Base-by-base conservation (phyloP, 2,329 filamentous ascomycete species). In the Trichoderma cornu-damae region DNA sequence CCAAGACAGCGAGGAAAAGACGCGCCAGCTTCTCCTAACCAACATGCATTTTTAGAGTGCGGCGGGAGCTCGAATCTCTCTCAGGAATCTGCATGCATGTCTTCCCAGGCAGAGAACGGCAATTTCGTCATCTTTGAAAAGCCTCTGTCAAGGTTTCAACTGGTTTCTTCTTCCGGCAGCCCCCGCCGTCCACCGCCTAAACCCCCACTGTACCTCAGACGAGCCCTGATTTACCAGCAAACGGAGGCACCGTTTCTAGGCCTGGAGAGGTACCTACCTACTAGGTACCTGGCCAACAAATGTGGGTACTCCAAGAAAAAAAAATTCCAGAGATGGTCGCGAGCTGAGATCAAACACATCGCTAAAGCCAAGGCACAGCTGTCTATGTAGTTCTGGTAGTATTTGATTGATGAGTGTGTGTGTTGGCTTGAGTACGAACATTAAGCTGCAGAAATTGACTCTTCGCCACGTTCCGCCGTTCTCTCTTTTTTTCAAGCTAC, bases 81-180 rank as follows among this genome's bases (percentile, higher is more conserved):
- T 22, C 6, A 30, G 28, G 28, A 6, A 2, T 30, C 28, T 9
- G 9, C 6, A 9, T 30, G 5, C 14, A n/a, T 7, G 2, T 18
- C 14, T 14, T 11, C 2, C n/a, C 14, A 18, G 37, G 6, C n/a
- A 38, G n/a, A 38, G 16, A 20, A 18, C 28, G 14, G 7, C 11
- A n/a, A 42, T 52, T 52, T 38, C 51, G 51, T 54, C 51, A 54
- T 54, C 22, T 16, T n/a, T 32, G 8, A 44, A 44, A 14, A 24
- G 22, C 12, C 40, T 28, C 40, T 28, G 40, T n/a, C 18, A 43
- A 38, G 20, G 30, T 52, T 54, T 5, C 11, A 54, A 30, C 20
- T 28, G 24, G 8, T 44, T 54, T 44, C 51, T 54, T 35, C 14
- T 28, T 46, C 51, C 51, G 51, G 51, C 24, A 44, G 30, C 50